phyloP scores from a whole-genome alignment of 768 basidiomycete genomes.

The Tulasnella sp. region DNA sequence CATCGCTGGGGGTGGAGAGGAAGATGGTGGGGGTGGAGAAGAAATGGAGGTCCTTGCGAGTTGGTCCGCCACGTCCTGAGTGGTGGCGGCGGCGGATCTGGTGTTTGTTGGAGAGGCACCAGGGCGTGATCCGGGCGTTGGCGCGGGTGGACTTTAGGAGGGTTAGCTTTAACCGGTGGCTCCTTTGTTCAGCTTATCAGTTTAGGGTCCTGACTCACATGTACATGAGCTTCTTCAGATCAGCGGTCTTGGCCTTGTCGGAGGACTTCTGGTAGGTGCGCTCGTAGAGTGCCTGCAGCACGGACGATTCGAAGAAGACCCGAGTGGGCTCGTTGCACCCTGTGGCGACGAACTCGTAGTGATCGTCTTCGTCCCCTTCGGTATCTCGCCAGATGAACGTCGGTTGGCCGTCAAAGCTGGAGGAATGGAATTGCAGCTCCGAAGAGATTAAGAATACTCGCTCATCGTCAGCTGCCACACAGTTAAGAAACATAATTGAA shows the following conservation, averaged over 20 bases:
- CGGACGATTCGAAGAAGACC: slow-evolving; percentile 87
- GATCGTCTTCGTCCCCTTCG: slow-evolving; percentile 85
- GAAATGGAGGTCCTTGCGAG: slow-evolving; percentile 8
- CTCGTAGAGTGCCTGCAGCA: slow-evolving; percentile 96
- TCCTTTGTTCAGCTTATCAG: not conserved
- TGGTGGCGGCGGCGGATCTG: not conserved
- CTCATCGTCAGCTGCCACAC: slow-evolving; percentile 80
- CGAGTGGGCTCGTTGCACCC: slow-evolving; percentile 68
- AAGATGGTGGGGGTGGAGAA: not conserved
- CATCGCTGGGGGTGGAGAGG: slow-evolving; percentile 26
- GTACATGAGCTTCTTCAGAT: slow-evolving; percentile 77
- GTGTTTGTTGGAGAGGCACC: slow-evolving; percentile 15
- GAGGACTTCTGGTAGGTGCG: slow-evolving; percentile 76
- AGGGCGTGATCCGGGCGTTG: not conserved
- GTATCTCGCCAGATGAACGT: slow-evolving; percentile 91
- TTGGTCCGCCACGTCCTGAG: slow-evolving; percentile 1
- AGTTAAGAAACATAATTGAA: not conserved
- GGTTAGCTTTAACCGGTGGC: not conserved
- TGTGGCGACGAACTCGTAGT: slow-evolving; percentile 81
- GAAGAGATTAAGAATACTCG: slow-evolving; percentile 87
- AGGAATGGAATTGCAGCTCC: slow-evolving; percentile 79
- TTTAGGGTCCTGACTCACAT: slow-evolving; percentile 46
- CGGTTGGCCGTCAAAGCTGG: slow-evolving; percentile 67
- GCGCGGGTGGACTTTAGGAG: slow-evolving; percentile 1
- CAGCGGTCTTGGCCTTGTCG: slow-evolving; percentile 59